Evolutionary conservation across 768 basidiomycete species (phyloP), one percentile per base, ranked within the genome.

Genomic region (Cystofilobasidium bisporidii): DNA sequence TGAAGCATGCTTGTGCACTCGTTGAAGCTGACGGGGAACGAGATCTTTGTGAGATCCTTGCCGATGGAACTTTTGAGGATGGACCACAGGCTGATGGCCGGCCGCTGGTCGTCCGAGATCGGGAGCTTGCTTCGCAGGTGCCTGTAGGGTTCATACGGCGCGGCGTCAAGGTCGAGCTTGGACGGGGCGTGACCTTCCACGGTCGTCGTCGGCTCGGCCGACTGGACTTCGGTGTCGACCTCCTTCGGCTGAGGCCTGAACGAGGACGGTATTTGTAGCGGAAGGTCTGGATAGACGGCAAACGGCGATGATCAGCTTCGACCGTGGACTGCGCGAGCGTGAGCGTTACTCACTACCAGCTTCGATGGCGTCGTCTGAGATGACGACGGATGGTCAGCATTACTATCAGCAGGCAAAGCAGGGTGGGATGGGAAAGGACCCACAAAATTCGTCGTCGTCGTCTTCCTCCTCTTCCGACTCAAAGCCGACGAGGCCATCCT

Each of bases 51-150:
- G 75, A 98, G 79, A 76, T 98, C 93, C 81, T 96, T 97, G 69
- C 94, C 93, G 69, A 98, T 94, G 70, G 86, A 88, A 70, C 88
- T 85, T 79, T 97, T 98, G 80, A 98, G 79, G 71, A 97, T 93
- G 55, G 87, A 86, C 93, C 93, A 98, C 50, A 94, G 79, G 78
- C 88, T 91, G 72, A 91, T 89, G 50, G 86, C 86, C 24, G 94
- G 93, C 38, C 92, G 78, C 71, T 93, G 85, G 71, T 92, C 90
- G 47, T 76, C 81, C 53, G 80, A 81, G 59, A 96, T 82, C 1
- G 84, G 80, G 20, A 98, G 78, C 30, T 75, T 75, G 22, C 78
- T 74, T 12, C 93, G 80, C 12, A 91, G 77, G n/a, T 83, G 74
- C 64, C 77, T 73, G 74, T 97, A 97, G 0, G 85, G 87, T 14